Base-by-base conservation (phyloP, 2,329 filamentous ascomycete species). In the Lasiodiplodia citricola region DNA sequence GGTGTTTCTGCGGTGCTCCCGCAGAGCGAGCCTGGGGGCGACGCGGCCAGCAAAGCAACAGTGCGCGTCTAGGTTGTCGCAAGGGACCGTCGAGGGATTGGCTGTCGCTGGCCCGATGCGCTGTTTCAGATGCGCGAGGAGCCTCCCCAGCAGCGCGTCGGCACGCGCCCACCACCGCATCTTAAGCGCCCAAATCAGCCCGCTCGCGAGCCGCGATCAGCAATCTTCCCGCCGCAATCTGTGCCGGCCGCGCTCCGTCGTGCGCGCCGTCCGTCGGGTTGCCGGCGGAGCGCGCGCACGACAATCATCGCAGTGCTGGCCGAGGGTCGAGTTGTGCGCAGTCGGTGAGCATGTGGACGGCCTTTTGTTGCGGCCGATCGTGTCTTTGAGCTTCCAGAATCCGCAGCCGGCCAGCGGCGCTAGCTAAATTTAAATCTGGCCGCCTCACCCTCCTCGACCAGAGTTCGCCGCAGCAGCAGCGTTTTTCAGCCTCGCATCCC, bases 61-160 rank as follows among this genome's bases (percentile, higher is more conserved):
- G 60, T 64, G 60, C 60, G 47, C 47, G 60, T 64, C 60, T 23
- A 38, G 60, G 8, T 8, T 52, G 60, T 38, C 60, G 60, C 60
- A 52, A 16, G 28, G 50, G 18, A 31, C 21, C 35, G 51, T n/a
- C 21, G 63, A 56, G 51, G 51, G 63, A 66, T 66, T 66, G 63
- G 63, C 51, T 66, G 63, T 37, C 31, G 52, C 13, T 23, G 41
- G 41, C 7, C 31, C 2, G 35, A 41, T 51, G 62, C 18, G 21
- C 51, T 54, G 63, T 66, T 66, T 66, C 63, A 66, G 63, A 56
- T n/a, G 63, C 35, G 63, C 51, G 62, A 64, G 47, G 44, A 64
- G 60, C 60, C 60, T 64, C 60, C 60, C 44, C 60, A 64, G 41
- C 58, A 62, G 38, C 23, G 56, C 56, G 37, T 44, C 56, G 57